Percentiles rank a stretch among this genome's conserved stretches.
These are phyloP conservation scores for Wickerhamomyces strasburgensis DNA, from an alignment of 805 yeast genomes.

Conservation along the genomic window DNA sequence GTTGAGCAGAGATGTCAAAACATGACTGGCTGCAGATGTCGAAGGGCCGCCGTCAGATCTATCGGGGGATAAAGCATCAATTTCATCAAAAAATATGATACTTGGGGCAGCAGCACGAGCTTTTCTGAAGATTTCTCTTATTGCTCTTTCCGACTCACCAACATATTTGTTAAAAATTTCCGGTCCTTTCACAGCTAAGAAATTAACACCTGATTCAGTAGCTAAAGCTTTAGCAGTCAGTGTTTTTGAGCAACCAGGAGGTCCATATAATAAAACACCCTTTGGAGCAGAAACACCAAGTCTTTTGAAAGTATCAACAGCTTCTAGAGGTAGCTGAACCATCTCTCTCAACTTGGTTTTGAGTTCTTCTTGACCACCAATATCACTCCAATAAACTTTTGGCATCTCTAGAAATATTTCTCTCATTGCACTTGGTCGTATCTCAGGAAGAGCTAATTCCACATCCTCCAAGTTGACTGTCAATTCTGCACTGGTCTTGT, in stretches of 20 bases:
- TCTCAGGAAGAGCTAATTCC: conserved; percentile 67
- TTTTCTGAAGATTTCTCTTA: conserved; percentile 87
- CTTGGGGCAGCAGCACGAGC: conserved; percentile 96
- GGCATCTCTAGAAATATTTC: conserved; percentile 94
- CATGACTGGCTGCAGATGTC: conserved; percentile 75
- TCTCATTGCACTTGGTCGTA: conserved; percentile 95
- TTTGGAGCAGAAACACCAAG: conserved; percentile 89
- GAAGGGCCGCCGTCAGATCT: conserved; percentile 55
- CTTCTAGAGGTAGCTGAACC: conserved; percentile 86
- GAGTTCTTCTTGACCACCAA: conserved; percentile 88
- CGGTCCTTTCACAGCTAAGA: conserved; percentile 94
- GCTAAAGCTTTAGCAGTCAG: conserved; percentile 93
- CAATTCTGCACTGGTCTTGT: conserved; percentile 22
- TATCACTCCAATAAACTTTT: conserved; percentile 87
- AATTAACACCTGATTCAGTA: conserved; percentile 90
- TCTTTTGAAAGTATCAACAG: conserved; percentile 66
- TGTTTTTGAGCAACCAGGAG: conserved; percentile 97
- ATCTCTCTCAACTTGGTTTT: conserved; percentile 82
- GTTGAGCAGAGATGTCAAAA: conserved; percentile 82
- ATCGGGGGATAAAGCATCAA: conserved; percentile 84
- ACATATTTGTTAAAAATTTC: conserved; percentile 93
- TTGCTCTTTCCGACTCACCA: conserved; percentile 90
- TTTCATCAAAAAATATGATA: conserved; percentile 92
- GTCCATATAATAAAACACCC: conserved; percentile 91
- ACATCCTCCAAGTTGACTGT: conserved; percentile 50